Conservation (phyloP, 352 stramenopile genomes). For the Phytopythium cucurbitacearum region DNA sequence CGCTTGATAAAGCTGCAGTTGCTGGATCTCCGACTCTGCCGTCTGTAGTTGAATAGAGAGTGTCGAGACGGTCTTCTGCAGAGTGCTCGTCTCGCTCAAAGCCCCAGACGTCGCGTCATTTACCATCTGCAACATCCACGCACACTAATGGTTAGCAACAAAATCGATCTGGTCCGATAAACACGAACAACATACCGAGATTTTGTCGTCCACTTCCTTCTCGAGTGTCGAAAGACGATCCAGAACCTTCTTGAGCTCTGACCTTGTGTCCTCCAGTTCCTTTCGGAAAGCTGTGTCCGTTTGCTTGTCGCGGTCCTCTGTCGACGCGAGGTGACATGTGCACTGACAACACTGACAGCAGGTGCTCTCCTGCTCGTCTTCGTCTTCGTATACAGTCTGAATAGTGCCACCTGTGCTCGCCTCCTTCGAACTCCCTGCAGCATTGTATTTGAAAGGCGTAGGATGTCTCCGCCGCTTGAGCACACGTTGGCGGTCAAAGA, state of each 20-base stretch:
- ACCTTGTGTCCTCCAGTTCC: slow-evolving; percentile 1
- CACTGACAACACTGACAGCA: slow-evolving; percentile 40
- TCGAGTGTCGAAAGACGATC: slow-evolving; percentile 40
- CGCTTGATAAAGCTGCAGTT: slow-evolving; percentile 31
- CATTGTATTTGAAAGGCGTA: slow-evolving; percentile 49
- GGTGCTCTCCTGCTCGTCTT: slow-evolving; percentile 15
- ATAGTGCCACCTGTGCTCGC: slow-evolving; percentile 16
- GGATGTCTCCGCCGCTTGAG: slow-evolving; percentile 50
- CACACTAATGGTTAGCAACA: not conserved
- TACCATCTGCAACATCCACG: slow-evolving; percentile 21
- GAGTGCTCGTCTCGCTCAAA: slow-evolving; percentile 25
- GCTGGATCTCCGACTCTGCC: slow-evolving; percentile 37
- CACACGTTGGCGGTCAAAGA: slow-evolving; percentile 71
- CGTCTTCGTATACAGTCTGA: slow-evolving; percentile 8
- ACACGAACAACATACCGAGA: slow-evolving; percentile 24
- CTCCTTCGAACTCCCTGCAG: slow-evolving; percentile 1
- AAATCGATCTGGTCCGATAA: too few relatives aligned
- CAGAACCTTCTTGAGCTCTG: slow-evolving; percentile 22
- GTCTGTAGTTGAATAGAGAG: slow-evolving; percentile 37
- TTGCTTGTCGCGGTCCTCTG: too few relatives aligned
- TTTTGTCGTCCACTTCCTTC: slow-evolving; percentile 32
- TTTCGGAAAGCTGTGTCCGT: too few relatives aligned
- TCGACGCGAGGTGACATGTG: slow-evolving; percentile 17
- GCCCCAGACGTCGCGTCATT: slow-evolving; percentile 27
- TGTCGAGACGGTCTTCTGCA: slow-evolving; percentile 44